Evolutionary conservation across 495 filamentous ascomycete species (phyloP).

Genomic region (Terfezia claveryi): DNA sequence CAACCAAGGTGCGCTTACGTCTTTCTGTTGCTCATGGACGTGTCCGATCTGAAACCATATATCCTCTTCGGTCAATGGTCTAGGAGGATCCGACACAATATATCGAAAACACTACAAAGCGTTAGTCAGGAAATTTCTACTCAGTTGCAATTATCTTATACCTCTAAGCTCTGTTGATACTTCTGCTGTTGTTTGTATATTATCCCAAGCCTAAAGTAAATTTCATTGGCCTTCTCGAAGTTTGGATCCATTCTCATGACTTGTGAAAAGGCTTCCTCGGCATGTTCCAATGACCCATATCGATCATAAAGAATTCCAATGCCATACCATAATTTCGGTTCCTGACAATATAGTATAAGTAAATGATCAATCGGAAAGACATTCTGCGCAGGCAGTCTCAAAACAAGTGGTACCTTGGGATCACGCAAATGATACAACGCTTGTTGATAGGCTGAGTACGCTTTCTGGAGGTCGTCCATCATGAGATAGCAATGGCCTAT

Average conservation of each 20-base stretch:
- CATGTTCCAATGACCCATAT: conserved; percentile 91
- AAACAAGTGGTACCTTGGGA: conserved; percentile 47
- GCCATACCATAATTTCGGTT: conserved; percentile 96
- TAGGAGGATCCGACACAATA: conserved; percentile 80
- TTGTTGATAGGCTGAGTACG: conserved; percentile 93
- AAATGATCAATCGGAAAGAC: conserved; percentile 6
- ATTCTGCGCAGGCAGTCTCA: conserved; percentile 7
- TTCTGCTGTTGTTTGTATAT: conserved; percentile 99
- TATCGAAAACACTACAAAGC: conserved; percentile 75
- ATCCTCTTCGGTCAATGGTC: conserved; percentile 87
- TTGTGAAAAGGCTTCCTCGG: conserved; percentile 94
- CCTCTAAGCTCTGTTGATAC: conserved; percentile 76
- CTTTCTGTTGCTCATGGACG: conserved; percentile 97
- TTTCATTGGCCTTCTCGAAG: conserved; percentile 98
- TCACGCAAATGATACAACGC: conserved; percentile 83
- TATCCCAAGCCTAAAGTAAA: conserved; percentile 95
- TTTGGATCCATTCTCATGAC: conserved; percentile 98
- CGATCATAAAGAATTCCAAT: conserved; percentile 96
- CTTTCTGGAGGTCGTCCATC: conserved; percentile 97
- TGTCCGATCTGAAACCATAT: conserved; percentile 99
- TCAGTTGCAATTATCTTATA: conserved; percentile 22
- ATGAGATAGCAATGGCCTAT: conserved; percentile 87
- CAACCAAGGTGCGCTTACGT: conserved; percentile 37
- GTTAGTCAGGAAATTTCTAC: neutral
- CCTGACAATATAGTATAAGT: conserved; percentile 30